A percentile compares a stretch with the other conserved stretches of the same genome.
Evolutionary conservation across 352 stramenopile species (phyloP).

Genomic region (Hyaloperonospora arabidopsidis): DNA sequence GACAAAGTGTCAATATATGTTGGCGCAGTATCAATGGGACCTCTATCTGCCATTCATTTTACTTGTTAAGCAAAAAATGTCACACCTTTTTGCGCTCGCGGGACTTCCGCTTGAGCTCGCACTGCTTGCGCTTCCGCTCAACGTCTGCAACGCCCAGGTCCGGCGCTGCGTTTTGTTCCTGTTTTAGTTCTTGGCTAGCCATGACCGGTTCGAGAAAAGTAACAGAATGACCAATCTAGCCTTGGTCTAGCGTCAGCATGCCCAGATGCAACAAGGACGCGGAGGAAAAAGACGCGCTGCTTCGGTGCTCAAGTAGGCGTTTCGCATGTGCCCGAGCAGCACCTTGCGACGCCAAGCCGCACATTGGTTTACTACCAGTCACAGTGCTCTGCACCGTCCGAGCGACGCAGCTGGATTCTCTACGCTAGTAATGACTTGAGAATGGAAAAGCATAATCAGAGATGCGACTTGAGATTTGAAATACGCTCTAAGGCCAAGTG

Average conservation of each 20-base stretch:
- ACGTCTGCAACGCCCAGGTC: constrained; percentile 23
- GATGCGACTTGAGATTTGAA: constrained; percentile 22
- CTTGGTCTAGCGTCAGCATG: constrained; percentile 23
- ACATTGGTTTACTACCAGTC: constrained; percentile 25
- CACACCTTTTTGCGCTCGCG: constrained; percentile 37
- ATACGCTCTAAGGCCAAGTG: too few relatives aligned
- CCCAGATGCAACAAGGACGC: constrained; percentile 20
- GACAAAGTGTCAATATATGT: constrained; percentile 1
- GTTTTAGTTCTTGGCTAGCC: constrained; percentile 21
- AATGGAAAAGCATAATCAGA: constrained; percentile 22
- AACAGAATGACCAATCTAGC: constrained; percentile 21
- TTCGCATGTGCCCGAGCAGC: constrained; percentile 22
- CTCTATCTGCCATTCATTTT: neutral
- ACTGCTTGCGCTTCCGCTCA: constrained; percentile 36
- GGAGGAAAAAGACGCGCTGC: constrained; percentile 30
- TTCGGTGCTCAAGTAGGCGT: constrained; percentile 16
- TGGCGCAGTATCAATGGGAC: neutral
- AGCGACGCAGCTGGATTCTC: constrained; percentile 25
- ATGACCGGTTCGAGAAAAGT: constrained; percentile 23
- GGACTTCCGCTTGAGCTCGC: constrained; percentile 41
- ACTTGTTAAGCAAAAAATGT: neutral
- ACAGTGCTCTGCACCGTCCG: constrained; percentile 17
- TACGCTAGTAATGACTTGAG: constrained; percentile 24
- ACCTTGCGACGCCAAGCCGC: constrained; percentile 16
- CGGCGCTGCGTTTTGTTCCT: constrained; percentile 2